A percentile compares a stretch with the other conserved stretches of the same genome.
Conservation (phyloP, 2,329 filamentous ascomycete species). For the Aspergillus vadensis region DNA sequence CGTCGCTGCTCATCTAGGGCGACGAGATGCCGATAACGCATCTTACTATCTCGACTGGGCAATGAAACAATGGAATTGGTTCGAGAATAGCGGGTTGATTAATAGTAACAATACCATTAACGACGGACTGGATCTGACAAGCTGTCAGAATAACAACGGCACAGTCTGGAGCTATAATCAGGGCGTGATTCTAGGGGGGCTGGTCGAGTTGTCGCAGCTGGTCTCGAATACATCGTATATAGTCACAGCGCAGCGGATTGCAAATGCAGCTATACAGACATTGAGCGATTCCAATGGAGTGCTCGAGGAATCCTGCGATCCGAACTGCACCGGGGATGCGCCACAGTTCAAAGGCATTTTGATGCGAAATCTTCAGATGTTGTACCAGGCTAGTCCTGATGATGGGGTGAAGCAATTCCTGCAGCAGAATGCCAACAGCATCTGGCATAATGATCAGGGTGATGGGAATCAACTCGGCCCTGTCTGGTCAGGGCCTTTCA, state of each 20-base stretch:
- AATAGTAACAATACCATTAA: constrained; percentile 1
- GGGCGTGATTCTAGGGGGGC: constrained; percentile 1
- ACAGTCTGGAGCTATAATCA: constrained; percentile 9
- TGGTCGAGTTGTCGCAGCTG: constrained; percentile 2
- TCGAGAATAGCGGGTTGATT: not conserved
- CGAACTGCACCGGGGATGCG: constrained; percentile 1
- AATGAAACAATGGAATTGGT: not conserved
- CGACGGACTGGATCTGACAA: not conserved
- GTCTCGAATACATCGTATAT: constrained; percentile 44
- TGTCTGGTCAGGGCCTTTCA: not conserved
- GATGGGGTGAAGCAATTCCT: not conserved
- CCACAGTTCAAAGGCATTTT: constrained; percentile 4
- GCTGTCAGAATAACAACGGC: not conserved
- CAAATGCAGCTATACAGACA: constrained; percentile 53
- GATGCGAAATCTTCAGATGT: not conserved
- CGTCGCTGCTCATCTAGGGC: constrained; percentile 1
- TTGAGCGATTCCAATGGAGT: constrained; percentile 52
- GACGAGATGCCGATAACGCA: not conserved
- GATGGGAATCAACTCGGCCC: not conserved
- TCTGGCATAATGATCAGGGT: constrained; percentile 7
- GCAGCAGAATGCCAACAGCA: constrained; percentile 7
- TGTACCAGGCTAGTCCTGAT: not conserved
- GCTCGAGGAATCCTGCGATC: constrained; percentile 1
- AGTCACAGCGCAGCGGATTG: constrained; percentile 51
- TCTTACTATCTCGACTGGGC: constrained; percentile 1